A percentile compares a stretch with the other conserved stretches of the same genome.
phyloP scores from a whole-genome alignment of 495 filamentous ascomycete genomes.

The Oidiodendron maius region DNA sequence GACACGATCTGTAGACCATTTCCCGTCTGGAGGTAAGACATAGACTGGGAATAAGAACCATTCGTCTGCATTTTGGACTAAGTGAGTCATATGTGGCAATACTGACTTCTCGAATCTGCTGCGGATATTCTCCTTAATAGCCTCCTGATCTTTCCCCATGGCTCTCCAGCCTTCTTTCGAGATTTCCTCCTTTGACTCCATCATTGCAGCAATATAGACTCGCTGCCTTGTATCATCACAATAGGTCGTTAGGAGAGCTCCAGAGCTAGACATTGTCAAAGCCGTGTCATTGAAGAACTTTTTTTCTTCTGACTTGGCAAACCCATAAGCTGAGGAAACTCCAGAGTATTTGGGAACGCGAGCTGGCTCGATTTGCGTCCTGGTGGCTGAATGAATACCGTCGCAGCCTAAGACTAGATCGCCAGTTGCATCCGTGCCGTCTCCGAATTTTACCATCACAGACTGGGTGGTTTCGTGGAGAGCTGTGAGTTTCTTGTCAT shows the following conservation, averaged over 20 bases:
- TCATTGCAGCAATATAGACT: constrained; percentile 46
- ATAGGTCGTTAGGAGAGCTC: constrained; percentile 48
- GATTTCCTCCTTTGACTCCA: constrained; percentile 42
- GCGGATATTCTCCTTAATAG: constrained; percentile 36
- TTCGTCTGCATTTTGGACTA: constrained; percentile 41
- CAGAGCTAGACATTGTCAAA: constrained; percentile 36
- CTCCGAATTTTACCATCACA: constrained; percentile 35
- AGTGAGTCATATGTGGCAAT: constrained; percentile 41
- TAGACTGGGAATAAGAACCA: constrained; percentile 58
- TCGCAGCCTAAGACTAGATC: constrained; percentile 58
- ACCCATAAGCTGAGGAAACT: constrained; percentile 49
- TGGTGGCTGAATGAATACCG: constrained; percentile 54
- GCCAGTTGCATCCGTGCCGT: constrained; percentile 38
- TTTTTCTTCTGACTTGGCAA: constrained; percentile 28
- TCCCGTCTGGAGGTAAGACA: constrained; percentile 42
- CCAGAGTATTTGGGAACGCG: constrained; percentile 48
- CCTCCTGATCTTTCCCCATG: constrained; percentile 31
- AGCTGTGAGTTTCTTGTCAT: constrained; percentile 23
- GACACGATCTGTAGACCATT: constrained; percentile 43
- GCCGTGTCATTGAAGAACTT: constrained; percentile 26
- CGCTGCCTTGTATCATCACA: constrained; percentile 41
- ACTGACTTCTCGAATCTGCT: constrained; percentile 37
- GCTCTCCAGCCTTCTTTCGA: constrained; percentile 43
- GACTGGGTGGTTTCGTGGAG: constrained; percentile 10
- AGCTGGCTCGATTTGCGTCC: constrained; percentile 45